phyloP scores from a whole-genome alignment of 78 protist species.

The Creolimax fragrantissima region DNA sequence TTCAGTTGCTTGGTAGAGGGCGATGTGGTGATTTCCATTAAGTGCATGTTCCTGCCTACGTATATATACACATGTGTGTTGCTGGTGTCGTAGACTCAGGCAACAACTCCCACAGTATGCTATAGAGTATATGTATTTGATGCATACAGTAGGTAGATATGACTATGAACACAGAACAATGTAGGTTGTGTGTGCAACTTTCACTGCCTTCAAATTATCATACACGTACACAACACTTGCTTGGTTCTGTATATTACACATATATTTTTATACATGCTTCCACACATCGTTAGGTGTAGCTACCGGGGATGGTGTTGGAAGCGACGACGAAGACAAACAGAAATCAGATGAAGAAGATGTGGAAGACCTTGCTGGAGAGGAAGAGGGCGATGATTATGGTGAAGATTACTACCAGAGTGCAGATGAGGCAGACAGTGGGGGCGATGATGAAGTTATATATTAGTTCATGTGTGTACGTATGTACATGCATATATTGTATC shows the following conservation, averaged over 20 bases:
- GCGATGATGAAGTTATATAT: neutral
- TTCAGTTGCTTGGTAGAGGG: no score
- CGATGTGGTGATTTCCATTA: no score
- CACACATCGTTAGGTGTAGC: no score
- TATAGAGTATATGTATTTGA: neutral
- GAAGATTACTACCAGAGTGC: neutral
- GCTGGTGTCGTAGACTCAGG: neutral
- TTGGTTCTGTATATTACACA: neutral
- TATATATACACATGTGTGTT: neutral
- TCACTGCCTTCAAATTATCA: neutral
- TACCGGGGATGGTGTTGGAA: no score
- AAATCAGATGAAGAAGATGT: neutral
- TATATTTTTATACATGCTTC: neutral
- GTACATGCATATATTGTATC: neutral
- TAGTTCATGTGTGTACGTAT: neutral
- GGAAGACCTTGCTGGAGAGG: neutral
- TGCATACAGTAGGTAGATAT: neutral
- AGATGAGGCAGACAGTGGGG: neutral
- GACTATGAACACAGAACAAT: neutral
- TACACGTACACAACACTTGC: neutral
- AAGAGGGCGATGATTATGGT: neutral
- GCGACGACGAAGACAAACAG: neutral
- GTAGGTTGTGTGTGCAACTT: neutral
- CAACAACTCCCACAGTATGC: neutral
- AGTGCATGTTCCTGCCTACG: neutral